A percentile compares a stretch with the other conserved stretches of the same genome.
These are phyloP conservation scores for Arabis hirsuta DNA, from an alignment of 345 rosid genomes.

Conservation along the genomic window DNA sequence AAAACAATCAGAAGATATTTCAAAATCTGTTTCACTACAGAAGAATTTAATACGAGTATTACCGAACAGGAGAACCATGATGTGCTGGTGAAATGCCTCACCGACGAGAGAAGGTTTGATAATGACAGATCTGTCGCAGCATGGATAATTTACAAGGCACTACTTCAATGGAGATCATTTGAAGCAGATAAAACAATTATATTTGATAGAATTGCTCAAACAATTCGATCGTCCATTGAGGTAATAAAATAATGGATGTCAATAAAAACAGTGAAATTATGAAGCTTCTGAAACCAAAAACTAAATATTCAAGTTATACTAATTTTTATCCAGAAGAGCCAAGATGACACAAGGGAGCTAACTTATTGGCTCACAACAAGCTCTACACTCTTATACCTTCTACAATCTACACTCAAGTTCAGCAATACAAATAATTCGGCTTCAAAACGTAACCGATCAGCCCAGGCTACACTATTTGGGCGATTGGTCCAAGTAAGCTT, in stretches of 20 bases:
- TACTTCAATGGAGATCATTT: slow-evolving; percentile 71
- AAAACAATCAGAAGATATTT: slow-evolving; percentile 23
- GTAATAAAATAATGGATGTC: slow-evolving; percentile 35
- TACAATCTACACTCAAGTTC: slow-evolving; percentile 64
- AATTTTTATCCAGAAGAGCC: slow-evolving; percentile 43
- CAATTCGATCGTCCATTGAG: slow-evolving; percentile 56
- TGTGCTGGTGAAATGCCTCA: slow-evolving; percentile 54
- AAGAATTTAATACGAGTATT: background rate
- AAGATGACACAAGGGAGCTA: slow-evolving; percentile 56
- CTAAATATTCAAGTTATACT: slow-evolving; percentile 22
- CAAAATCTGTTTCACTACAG: slow-evolving; percentile 9
- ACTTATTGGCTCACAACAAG: slow-evolving; percentile 72
- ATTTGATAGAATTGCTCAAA: slow-evolving; percentile 61
- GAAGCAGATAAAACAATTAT: slow-evolving; percentile 69
- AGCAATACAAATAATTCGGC: slow-evolving; percentile 51
- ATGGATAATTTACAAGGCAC: slow-evolving; percentile 56
- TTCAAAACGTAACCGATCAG: slow-evolving; percentile 49
- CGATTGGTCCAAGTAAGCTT: slow-evolving; percentile 56
- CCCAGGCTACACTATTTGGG: slow-evolving; percentile 54
- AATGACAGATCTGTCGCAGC: slow-evolving; percentile 62
- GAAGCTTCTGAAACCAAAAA: background rate
- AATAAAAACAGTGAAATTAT: background rate
- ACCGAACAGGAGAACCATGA: slow-evolving; percentile 63
- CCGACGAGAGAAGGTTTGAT: slow-evolving; percentile 53
- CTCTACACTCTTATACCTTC: slow-evolving; percentile 63